A percentile compares a stretch with the other conserved stretches of the same genome.
Conservation (phyloP, 345 rosid species). For the sweet orange (Citrus sinensis) region DNA sequence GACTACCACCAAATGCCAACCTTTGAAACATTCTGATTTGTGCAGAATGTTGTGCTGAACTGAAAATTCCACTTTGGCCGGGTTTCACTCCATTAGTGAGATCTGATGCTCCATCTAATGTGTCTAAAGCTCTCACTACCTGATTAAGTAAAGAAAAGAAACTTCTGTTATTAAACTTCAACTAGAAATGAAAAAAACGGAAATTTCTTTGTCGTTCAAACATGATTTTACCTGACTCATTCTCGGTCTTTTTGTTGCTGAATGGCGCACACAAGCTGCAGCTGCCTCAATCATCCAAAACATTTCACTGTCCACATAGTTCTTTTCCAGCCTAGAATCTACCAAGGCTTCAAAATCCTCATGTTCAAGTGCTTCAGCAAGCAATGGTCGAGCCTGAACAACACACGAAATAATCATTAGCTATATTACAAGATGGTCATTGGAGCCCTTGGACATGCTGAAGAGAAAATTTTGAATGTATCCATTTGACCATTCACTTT, state of each 20-base stretch:
- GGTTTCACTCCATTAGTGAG: constrained; percentile 91
- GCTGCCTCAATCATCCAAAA: constrained; percentile 97
- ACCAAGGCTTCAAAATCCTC: constrained; percentile 66
- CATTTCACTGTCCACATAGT: constrained; percentile 67
- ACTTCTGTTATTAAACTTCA: background rate
- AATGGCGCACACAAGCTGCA: constrained; percentile 94
- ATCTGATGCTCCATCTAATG: constrained; percentile 65
- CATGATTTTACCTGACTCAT: constrained; percentile 76
- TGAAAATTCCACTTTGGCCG: constrained; percentile 77
- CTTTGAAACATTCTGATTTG: constrained; percentile 90
- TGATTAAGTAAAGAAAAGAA: constrained; percentile 8
- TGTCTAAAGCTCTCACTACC: constrained; percentile 89
- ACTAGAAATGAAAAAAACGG: background rate
- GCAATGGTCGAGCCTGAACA: constrained; percentile 84
- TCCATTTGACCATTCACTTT: background rate
- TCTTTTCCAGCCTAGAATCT: constrained; percentile 63
- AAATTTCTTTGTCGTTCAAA: background rate
- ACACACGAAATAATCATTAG: background rate
- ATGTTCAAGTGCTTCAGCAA: constrained; percentile 67
- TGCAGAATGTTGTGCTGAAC: constrained; percentile 85
- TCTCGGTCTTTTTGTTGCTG: constrained; percentile 78
- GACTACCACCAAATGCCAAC: constrained; percentile 96
- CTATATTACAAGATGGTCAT: background rate
- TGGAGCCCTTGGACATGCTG: background rate
- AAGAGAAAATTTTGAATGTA: background rate